Evolutionary conservation across 140 eudicot genomes (phyloP).

Genomic region (Ambrosia hybrid): DNA sequence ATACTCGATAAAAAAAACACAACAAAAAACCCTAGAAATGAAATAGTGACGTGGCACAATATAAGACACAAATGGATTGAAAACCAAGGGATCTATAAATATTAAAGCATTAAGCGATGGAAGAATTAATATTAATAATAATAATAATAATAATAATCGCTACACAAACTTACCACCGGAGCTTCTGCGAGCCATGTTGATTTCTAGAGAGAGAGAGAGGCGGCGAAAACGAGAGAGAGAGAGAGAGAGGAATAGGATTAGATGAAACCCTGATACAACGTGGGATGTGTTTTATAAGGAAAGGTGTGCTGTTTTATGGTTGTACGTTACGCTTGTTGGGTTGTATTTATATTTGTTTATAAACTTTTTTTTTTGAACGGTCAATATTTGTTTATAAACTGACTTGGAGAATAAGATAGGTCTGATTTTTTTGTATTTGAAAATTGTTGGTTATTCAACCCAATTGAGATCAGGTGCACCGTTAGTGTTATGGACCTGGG

Average conservation of each 20-base stretch:
- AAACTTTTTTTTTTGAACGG: no score
- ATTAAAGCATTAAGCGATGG: not conserved
- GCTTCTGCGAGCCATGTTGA: slow-evolving; percentile 67
- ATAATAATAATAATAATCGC: not conserved
- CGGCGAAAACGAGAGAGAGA: slow-evolving; percentile 32
- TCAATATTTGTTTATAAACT: no score
- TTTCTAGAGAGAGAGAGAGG: slow-evolving; percentile 17
- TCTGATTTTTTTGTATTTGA: no score
- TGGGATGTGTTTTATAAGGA: slow-evolving; percentile 9
- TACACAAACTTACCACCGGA: slow-evolving; percentile 52
- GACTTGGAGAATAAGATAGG: no score
- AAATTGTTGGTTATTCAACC: no score
- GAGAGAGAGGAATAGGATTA: slow-evolving; percentile 10
- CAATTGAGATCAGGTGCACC: no score
- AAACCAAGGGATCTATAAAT: not conserved
- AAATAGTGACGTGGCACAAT: not conserved
- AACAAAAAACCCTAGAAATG: slow-evolving; percentile 8
- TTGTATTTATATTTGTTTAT: not conserved
- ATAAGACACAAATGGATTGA: not conserved
- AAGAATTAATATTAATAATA: not conserved
- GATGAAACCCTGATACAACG: slow-evolving; percentile 10
- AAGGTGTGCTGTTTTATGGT: slow-evolving; percentile 2
- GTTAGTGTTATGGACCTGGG: no score
- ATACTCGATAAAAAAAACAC: not conserved
- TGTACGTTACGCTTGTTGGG: slow-evolving; percentile 8